A percentile compares a stretch with the other conserved stretches of the same genome.
Conservation (phyloP, 73 alveolate species). For the Durusdinium trenchii region DNA sequence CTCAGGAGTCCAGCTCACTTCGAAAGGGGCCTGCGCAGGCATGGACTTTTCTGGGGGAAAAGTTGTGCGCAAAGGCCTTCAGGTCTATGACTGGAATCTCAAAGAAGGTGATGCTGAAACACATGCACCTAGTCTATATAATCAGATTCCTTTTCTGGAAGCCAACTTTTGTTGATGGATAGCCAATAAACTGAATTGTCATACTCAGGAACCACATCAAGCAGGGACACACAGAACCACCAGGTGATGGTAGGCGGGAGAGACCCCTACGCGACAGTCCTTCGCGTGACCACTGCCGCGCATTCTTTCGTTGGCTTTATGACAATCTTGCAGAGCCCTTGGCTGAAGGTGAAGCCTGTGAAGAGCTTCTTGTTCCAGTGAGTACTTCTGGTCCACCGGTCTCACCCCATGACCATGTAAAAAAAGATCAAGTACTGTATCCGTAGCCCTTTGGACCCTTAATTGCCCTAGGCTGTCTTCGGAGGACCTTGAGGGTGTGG, state of each 20-base stretch:
- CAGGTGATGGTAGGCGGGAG: background rate
- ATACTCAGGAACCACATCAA: slow-evolving; percentile 5
- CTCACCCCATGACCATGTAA: too few relatives aligned
- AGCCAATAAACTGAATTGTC: too few relatives aligned
- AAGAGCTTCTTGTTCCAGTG: background rate
- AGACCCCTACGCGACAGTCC: background rate
- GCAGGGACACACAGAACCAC: background rate
- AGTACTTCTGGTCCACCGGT: too few relatives aligned
- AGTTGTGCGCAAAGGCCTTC: background rate
- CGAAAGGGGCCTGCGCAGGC: background rate
- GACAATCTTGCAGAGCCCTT: slow-evolving; percentile 22
- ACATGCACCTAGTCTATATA: background rate
- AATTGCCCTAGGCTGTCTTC: too few relatives aligned
- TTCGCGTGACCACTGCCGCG: background rate
- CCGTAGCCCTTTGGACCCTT: too few relatives aligned
- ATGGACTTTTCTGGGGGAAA: background rate
- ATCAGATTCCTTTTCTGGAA: background rate
- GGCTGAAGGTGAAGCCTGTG: background rate
- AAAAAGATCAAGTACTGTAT: too few relatives aligned
- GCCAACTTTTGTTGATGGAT: background rate
- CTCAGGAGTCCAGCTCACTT: background rate
- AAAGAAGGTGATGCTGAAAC: background rate
- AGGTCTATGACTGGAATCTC: background rate
- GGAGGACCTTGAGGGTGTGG: too few relatives aligned
- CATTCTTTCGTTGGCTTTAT: slow-evolving; percentile 9